Conservation (phyloP, 805 yeast species). For the Saccharomycopsis microspora region DNA sequence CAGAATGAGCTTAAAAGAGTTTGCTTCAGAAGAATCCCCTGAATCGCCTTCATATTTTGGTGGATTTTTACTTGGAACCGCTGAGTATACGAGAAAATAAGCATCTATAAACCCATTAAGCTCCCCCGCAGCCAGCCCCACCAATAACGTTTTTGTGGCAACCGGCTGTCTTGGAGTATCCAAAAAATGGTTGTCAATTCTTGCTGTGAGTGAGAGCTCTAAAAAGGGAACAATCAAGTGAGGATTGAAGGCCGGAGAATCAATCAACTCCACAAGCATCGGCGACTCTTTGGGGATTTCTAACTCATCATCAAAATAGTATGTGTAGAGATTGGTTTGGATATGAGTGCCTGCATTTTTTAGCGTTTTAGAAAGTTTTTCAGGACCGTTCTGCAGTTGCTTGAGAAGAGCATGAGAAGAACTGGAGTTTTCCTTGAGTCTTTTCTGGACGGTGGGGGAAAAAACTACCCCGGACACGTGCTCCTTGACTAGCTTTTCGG, state of each 20-base stretch:
- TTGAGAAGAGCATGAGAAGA: conserved; percentile 15
- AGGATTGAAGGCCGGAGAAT: conserved; percentile 62
- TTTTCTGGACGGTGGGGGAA: conserved; percentile 21
- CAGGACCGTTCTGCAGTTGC: not conserved
- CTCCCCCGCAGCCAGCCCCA: conserved; percentile 73
- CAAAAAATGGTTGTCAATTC: conserved; percentile 46
- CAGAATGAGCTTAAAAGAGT: conserved; percentile 5
- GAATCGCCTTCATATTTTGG: conserved; percentile 37
- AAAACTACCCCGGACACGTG: conserved; percentile 18
- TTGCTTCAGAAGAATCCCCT: not conserved
- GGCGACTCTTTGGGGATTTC: conserved; percentile 42
- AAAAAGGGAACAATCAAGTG: conserved; percentile 63
- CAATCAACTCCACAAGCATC: conserved; percentile 55
- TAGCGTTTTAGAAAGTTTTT: not conserved
- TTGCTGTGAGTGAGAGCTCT: conserved; percentile 57
- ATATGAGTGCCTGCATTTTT: not conserved
- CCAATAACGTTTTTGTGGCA: conserved; percentile 48
- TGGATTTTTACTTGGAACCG: conserved; percentile 52
- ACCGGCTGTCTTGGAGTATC: conserved; percentile 52
- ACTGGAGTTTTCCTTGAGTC: not conserved
- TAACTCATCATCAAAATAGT: not conserved
- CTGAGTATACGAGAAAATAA: conserved; percentile 56
- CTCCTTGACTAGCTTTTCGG: conserved; percentile 19
- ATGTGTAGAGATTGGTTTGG: not conserved
- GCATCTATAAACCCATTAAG: conserved; percentile 70